Evolutionary conservation across 2,329 filamentous ascomycete genomes (phyloP).

Genomic region (Teratosphaeria epicoccoides): DNA sequence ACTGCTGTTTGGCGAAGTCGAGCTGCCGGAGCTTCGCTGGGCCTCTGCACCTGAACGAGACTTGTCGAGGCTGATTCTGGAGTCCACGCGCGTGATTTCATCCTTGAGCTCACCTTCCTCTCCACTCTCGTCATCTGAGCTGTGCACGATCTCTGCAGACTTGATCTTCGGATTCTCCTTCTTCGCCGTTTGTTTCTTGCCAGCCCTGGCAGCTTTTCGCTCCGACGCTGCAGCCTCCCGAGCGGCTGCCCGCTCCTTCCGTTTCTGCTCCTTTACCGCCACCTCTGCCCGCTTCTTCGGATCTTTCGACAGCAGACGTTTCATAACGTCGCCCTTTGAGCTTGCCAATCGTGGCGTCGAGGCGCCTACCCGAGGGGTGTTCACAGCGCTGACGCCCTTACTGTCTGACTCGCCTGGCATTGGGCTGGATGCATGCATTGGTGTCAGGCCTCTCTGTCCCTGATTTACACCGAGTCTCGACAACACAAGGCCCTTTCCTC

Average conservation of each 20-base stretch:
- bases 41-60: constrained; percentile 10
- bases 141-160: constrained; percentile 43
- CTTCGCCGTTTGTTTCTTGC: constrained; percentile 18
- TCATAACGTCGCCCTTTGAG: constrained; percentile 26
- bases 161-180: constrained; percentile 38
- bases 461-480: constrained; percentile 38
- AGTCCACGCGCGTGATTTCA: constrained; percentile 7
- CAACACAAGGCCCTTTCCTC: constrained; percentile 50
- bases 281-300: constrained; percentile 30
- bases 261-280: constrained; percentile 39
- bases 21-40: constrained; percentile 9
- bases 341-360: constrained; percentile 15
- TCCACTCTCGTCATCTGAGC: constrained; percentile 35
- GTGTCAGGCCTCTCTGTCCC: constrained; percentile 15
- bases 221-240: constrained; percentile 19
- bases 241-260: constrained; percentile 28
- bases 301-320: constrained; percentile 34
- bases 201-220: constrained; percentile 17
- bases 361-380: constrained; percentile 18
- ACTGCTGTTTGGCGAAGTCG: constrained; percentile 11
- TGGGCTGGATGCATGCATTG: constrained; percentile 21
- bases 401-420: constrained; percentile 14
- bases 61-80: constrained; percentile 11
- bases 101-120: constrained; percentile 26
- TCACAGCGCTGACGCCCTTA: constrained; percentile 13